Evolutionary conservation across 192 early-diverging fungal species (phyloP).

Genomic region (Oehlia diaphana): DNA sequence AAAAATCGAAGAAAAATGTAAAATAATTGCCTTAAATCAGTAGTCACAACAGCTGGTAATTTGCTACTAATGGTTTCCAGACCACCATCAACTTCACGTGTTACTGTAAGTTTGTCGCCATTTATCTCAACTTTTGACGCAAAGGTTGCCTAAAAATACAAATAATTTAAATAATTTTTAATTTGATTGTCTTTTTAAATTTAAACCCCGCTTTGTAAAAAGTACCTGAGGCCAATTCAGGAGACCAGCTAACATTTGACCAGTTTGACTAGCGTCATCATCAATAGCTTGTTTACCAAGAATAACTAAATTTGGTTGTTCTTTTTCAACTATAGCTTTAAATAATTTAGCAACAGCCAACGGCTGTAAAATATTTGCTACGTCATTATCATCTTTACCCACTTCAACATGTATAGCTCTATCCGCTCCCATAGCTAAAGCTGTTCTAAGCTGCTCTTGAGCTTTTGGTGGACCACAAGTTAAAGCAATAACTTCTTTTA

Average conservation of each 20-base stretch:
- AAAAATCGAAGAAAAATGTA: not conserved
- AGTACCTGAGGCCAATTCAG: conserved; percentile 87
- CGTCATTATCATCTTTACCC: conserved; percentile 54
- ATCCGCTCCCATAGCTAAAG: conserved; percentile 98
- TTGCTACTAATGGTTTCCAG: conserved; percentile 83
- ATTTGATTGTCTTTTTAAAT: too few relatives aligned
- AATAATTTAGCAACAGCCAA: conserved; percentile 90
- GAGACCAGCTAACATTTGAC: conserved; percentile 98
- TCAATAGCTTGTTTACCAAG: conserved; percentile 99
- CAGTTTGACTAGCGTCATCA: conserved; percentile 96
- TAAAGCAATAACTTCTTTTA: conserved; percentile 81
- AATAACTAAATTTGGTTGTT: conserved; percentile 92
- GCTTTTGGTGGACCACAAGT: conserved; percentile 87
- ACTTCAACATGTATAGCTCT: conserved; percentile 90
- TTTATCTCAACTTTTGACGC: conserved; percentile 91
- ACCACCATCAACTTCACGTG: conserved; percentile 97
- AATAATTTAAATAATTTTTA: not conserved
- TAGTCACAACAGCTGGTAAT: conserved; percentile 92
- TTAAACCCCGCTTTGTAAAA: too few relatives aligned
- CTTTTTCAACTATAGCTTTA: conserved; percentile 83
- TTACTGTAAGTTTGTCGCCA: conserved; percentile 71
- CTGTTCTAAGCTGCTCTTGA: conserved; percentile 91
- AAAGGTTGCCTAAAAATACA: conserved; percentile 79
- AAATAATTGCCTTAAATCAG: conserved; percentile 77
- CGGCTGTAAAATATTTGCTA: conserved; percentile 67